Evolutionary conservation across 2,329 filamentous ascomycete species (phyloP).

Genomic region (Cryphonectria japonica): DNA sequence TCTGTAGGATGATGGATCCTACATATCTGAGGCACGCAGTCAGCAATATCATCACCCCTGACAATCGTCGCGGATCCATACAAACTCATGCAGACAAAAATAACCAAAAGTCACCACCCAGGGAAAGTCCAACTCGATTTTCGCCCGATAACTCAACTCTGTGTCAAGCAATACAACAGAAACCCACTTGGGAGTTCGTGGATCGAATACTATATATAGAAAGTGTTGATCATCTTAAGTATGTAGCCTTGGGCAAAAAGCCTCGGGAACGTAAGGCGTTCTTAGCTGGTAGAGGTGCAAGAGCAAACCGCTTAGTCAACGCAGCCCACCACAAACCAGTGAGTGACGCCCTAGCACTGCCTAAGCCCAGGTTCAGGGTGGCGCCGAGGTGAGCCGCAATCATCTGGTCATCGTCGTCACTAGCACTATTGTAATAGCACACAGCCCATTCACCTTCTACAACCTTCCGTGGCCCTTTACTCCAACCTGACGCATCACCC

Average conservation of each 20-base stretch:
- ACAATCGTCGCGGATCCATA: slow-evolving; percentile 3
- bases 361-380: slow-evolving; percentile 14
- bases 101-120: neutral
- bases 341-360: neutral
- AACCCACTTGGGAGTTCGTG: neutral
- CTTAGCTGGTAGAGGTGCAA: neutral
- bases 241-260: neutral
- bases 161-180: neutral
- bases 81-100: neutral
- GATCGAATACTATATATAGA: neutral
- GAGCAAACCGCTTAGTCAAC: slow-evolving; percentile 7
- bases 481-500: slow-evolving; percentile 16
- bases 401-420: slow-evolving; percentile 24
- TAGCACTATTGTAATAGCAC: neutral
- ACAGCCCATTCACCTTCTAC: slow-evolving; percentile 18
- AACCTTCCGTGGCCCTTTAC: slow-evolving; percentile 22
- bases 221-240: neutral
- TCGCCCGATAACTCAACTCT: neutral
- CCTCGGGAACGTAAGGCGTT: neutral
- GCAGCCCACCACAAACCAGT: neutral
- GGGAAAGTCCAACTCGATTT: neutral
- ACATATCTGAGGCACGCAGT: neutral
- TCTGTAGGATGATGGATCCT: neutral
- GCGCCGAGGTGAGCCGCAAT: slow-evolving; percentile 24
- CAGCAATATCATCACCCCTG: slow-evolving; percentile 1